These are phyloP conservation scores for Dioszegia hungarica DNA, from an alignment of 768 basidiomycete species.

Conservation along the genomic window DNA sequence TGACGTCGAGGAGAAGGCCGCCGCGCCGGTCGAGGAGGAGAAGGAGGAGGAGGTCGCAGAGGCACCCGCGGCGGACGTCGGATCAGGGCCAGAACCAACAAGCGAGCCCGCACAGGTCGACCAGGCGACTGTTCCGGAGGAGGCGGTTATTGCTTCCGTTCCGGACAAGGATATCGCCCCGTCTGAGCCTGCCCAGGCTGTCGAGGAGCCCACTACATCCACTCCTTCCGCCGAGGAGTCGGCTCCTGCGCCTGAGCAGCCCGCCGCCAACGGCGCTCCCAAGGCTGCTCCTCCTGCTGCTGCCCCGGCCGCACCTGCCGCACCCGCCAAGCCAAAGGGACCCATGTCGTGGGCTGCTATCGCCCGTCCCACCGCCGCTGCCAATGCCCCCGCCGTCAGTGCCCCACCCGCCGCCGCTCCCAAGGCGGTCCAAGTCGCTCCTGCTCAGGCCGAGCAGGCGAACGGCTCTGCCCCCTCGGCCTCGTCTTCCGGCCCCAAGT, in stretches of 20 bases:
- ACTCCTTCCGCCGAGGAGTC: constrained; percentile 27
- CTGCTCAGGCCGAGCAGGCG: constrained; percentile 18
- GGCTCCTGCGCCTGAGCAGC: constrained; percentile 29
- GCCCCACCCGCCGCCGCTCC: constrained; percentile 61
- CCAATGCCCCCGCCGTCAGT: constrained; percentile 51
- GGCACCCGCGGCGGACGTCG: constrained; percentile 1
- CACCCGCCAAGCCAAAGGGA: constrained; percentile 24
- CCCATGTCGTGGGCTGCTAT: constrained; percentile 24
- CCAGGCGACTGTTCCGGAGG: constrained; percentile 23
- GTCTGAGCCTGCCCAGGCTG: constrained; percentile 34
- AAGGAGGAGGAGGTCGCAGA: constrained; percentile 11
- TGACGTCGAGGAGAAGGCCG: constrained; percentile 14
- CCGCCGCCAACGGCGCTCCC: constrained; percentile 40
- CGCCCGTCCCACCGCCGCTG: constrained; percentile 47
- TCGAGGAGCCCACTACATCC: constrained; percentile 37
- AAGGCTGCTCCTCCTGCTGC: constrained; percentile 22
- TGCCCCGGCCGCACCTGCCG: constrained; percentile 15
- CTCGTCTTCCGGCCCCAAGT: constrained; percentile 18
- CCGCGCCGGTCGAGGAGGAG: constrained; percentile 8
- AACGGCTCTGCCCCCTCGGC: constrained; percentile 17
- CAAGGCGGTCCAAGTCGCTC: constrained; percentile 56
- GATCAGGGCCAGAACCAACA: constrained; percentile 34
- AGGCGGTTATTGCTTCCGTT: constrained; percentile 32
- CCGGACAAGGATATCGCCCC: constrained; percentile 39
- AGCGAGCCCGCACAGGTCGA: constrained; percentile 51